Evolutionary conservation across 371 early-diverging fungal species (phyloP), one percentile per base, ranked within the genome.

Genomic region (Mucor velutinosus): DNA sequence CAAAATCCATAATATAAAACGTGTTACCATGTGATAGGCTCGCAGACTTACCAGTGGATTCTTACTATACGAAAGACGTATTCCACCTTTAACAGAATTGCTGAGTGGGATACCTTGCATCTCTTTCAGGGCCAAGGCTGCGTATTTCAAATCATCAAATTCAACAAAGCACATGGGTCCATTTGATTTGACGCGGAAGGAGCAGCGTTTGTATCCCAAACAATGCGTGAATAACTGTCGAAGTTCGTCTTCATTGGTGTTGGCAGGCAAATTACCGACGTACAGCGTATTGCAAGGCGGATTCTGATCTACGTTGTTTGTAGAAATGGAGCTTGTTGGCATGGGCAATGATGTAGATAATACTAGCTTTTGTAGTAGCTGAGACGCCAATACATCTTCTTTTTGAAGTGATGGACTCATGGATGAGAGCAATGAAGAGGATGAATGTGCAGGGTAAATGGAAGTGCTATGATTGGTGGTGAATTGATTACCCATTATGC

Each of bases 241-340:
- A 53, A 97, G 86, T 72, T 97, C 97, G 4, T 92, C 93, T 75
- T 96, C 95, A 33, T 78, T 82, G 12, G 96, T 87, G 69, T 92
- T 89, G 63, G 83, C 78, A 5, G 96, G 95, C 30, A 97, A 78
- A 73, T 96, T 96, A 47, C 97, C 97, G n/a, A 97, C 95, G 74
- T 97, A 96, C n/a, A 96, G 82, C 4, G 97, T 96, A 75, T 96
- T 97, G 82, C 98, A 96, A 2, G 97, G 97, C n/a, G 96, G 96
- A 74, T 97, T 95, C 72, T 94, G 93, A 76, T 95, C 96, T 25
- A 79, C 69, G n/a, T 76, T 74, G 43, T 75, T 37, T 1, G 51
- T 51, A 8, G 51, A 51, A 45, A 56, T 43, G 57, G 70, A 14
- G 77, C 45, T 57, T 30, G 32, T 27, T 10, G 32, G 32, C 27